phyloP scores from a whole-genome alignment of 129 eudicot genomes.

The Lactuca saligna region DNA sequence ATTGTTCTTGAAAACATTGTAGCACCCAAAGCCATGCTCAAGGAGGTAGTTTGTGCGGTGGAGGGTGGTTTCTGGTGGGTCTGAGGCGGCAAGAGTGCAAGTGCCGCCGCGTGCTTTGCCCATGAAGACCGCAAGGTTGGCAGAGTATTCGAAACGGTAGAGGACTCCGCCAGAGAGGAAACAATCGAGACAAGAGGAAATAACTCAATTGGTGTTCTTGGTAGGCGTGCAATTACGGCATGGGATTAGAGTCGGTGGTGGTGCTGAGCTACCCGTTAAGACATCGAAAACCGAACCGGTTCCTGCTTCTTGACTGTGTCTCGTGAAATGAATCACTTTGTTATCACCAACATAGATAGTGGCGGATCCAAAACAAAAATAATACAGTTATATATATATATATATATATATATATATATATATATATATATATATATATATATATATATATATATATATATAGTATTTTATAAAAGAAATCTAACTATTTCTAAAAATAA shows the following conservation, averaged over 20 bases:
- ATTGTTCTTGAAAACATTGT: conserved; percentile 79
- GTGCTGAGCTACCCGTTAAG: conserved; percentile 73
- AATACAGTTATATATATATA: no score
- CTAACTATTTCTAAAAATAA: no score
- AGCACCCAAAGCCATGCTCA: conserved; percentile 80
- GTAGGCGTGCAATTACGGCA: conserved; percentile 65
- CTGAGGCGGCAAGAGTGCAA: conserved; percentile 75
- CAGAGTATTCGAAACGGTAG: conserved; percentile 78
- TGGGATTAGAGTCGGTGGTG: conserved; percentile 48
- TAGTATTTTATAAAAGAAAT: no score
- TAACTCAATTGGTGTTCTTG: conserved; percentile 63
- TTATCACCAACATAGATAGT: conserved; percentile 72
- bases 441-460: no score
- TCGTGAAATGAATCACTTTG: conserved; percentile 87
- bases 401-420: no score
- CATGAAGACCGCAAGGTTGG: conserved; percentile 59
- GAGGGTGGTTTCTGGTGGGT: conserved; percentile 44
- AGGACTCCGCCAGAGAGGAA: conserved; percentile 84
- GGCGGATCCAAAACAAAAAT: no score
- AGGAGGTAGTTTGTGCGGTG: conserved; percentile 82
- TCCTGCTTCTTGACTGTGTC: conserved; percentile 89
- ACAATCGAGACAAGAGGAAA: conserved; percentile 76
- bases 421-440: no score
- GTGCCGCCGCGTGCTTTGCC: conserved; percentile 92
- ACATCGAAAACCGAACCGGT: conserved; percentile 75